Evolutionary conservation across 169 alveolate species (phyloP).

Genomic region (Theileria orientalis): DNA sequence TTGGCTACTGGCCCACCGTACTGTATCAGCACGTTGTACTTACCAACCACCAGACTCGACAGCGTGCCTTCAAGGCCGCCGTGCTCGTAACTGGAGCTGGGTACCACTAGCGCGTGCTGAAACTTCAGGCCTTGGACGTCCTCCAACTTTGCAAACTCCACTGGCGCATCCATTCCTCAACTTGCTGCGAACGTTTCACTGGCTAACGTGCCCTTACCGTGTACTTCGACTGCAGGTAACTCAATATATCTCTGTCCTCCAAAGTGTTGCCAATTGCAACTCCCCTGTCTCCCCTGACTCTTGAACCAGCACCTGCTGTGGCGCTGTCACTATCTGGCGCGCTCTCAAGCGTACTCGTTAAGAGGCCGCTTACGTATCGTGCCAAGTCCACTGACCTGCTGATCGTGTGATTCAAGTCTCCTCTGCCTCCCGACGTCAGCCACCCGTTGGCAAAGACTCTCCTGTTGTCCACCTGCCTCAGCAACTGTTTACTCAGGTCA

Average conservation of each 20-base stretch:
- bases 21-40: no score
- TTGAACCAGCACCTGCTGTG: neutral
- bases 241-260: neutral
- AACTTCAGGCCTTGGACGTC: no score
- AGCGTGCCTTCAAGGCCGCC: no score
- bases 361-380: neutral
- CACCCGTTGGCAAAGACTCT: slow-evolving; percentile 54
- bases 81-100: no score
- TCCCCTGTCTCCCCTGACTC: neutral
- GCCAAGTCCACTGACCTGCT: slow-evolving; percentile 22
- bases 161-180: neutral
- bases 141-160: neutral
- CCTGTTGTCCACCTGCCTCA: slow-evolving; percentile 17
- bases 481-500: neutral
- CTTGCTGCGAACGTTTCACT: neutral
- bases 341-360: neutral
- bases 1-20: no score
- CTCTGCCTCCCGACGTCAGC: slow-evolving; percentile 42
- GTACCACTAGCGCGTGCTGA: no score
- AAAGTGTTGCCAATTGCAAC: neutral
- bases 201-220: neutral
- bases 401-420: slow-evolving; percentile 37
- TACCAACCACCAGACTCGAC: no score
- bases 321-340: neutral
- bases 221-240: neutral